Evolutionary conservation across 148 eudicot genomes (phyloP), one percentile per base, ranked within the genome.

Genomic region (Nepenthes mirabilis): DNA sequence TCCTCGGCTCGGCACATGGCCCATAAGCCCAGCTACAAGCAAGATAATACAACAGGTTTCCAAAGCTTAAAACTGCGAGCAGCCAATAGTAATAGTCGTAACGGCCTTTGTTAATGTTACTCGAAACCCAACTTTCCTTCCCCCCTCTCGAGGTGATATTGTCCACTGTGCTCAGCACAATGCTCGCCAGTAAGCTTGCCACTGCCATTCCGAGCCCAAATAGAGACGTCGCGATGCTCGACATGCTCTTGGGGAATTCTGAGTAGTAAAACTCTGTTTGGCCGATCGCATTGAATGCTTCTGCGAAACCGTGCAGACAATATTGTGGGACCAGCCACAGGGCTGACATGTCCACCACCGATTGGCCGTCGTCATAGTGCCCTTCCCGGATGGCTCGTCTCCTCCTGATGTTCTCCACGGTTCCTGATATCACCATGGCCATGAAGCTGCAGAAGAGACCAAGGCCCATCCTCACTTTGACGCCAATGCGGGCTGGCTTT

Each of bases 221-320:
- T 1, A 89, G 65, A 9, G 78, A 60, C 1, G 84, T 56, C 0
- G 95, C 99, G 34, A 93, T 63, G 62, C 99, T 93, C 1, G 96
- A 82, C 94, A 93, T 88, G 61, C 83, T 87, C 66, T 82, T 82
- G 0, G 99, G 89, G 68, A 91, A 72, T 72, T 91, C 97, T 0
- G 86, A 67, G 71, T 88, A 91, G 70, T 74, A 91, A 43, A 91
- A 91, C 67, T 91, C 96, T 0, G 73, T 86, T 50, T 86, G 95
- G 2, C 77, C 91, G 2, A 90, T 77, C 0, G 79, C 81, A 35
- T 79, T 84, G 53, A 86, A 80, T 1, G 90, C 87, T 72, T 91
- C 98, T 0, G 98, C 90, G 45, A 88, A 55, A n/a, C 98, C 99
- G 14, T 56, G 61, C 43, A 93, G 57, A 34, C 63, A 43, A 33